A percentile compares a stretch with the other conserved stretches of the same genome.
Evolutionary conservation across 2,329 filamentous ascomycete genomes (phyloP).

Genomic region (Lecanicillium sp.): DNA sequence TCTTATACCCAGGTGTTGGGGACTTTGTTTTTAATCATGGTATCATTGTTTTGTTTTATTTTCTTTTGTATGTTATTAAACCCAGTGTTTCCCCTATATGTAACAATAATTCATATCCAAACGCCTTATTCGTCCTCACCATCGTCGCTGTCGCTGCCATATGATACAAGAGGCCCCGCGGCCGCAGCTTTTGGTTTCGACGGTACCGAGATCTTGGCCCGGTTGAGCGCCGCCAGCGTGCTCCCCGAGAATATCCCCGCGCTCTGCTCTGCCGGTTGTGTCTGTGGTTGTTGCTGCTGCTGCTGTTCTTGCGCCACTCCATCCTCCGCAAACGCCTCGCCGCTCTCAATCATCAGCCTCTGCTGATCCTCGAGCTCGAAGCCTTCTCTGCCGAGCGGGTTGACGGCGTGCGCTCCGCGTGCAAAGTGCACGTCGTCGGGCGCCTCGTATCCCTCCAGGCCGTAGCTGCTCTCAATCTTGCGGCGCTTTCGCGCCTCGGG

Average conservation of each 20-base stretch:
- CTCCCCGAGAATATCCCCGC: slow-evolving; percentile 73
- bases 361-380: slow-evolving; percentile 60
- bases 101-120: not conserved
- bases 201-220: slow-evolving; percentile 47
- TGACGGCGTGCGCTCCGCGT: slow-evolving; percentile 63
- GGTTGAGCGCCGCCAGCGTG: slow-evolving; percentile 72
- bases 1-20: not conserved
- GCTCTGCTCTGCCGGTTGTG: slow-evolving; percentile 18
- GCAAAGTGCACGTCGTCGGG: slow-evolving; percentile 93
- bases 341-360: slow-evolving; percentile 50
- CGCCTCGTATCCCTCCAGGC: slow-evolving; percentile 84
- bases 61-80: slow-evolving; percentile 15
- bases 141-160: slow-evolving; percentile 87
- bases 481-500: slow-evolving; percentile 81
- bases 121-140: slow-evolving; percentile 33
- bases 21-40: slow-evolving; percentile 13
- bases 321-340: slow-evolving; percentile 41
- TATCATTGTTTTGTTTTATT: slow-evolving; percentile 28
- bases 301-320: slow-evolving; percentile 34
- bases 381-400: slow-evolving; percentile 51
- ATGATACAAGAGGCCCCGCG: slow-evolving; percentile 73
- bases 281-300: slow-evolving; percentile 15
- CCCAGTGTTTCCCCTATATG: too few relatives aligned
- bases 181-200: slow-evolving; percentile 49
- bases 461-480: slow-evolving; percentile 84